phyloP scores from a whole-genome alignment of 768 basidiomycete genomes.

The Pleurotus citrinopileatus region DNA sequence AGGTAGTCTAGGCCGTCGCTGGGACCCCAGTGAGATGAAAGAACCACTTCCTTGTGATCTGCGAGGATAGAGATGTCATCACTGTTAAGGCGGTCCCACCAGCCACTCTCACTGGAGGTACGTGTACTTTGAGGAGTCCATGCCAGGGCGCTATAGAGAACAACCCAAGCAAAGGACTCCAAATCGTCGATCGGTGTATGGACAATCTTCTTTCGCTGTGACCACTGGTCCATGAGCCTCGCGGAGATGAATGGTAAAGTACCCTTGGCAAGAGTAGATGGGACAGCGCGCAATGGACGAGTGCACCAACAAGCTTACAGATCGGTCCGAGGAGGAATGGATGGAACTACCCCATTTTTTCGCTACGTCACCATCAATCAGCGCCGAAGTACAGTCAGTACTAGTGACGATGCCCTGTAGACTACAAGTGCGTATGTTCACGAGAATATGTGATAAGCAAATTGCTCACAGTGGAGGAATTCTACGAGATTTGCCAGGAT shows the following conservation, averaged over 20 bases:
- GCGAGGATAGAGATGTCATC: not conserved
- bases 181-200: slow-evolving; percentile 11
- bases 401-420: not conserved
- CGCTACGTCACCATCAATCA: slow-evolving; percentile 9
- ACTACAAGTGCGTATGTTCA: not conserved
- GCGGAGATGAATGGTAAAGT: slow-evolving; percentile 6
- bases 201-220: not conserved
- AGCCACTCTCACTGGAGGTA: not conserved
- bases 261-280: not conserved
- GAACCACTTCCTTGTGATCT: slow-evolving; percentile 10
- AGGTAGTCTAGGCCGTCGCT: not conserved
- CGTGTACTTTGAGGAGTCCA: not conserved
- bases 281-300: not conserved
- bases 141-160: not conserved
- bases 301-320: not conserved
- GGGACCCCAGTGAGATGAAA: not conserved
- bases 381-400: slow-evolving; percentile 1
- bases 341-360: not conserved
- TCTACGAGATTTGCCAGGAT: not conserved
- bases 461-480: not conserved
- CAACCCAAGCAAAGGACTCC: slow-evolving; percentile 9
- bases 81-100: not conserved
- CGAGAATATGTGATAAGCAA: not conserved
- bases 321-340: not conserved
- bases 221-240: not conserved